Evolutionary conservation across 305 asterid species (phyloP).

Genomic region (Fraxinus platypoda): DNA sequence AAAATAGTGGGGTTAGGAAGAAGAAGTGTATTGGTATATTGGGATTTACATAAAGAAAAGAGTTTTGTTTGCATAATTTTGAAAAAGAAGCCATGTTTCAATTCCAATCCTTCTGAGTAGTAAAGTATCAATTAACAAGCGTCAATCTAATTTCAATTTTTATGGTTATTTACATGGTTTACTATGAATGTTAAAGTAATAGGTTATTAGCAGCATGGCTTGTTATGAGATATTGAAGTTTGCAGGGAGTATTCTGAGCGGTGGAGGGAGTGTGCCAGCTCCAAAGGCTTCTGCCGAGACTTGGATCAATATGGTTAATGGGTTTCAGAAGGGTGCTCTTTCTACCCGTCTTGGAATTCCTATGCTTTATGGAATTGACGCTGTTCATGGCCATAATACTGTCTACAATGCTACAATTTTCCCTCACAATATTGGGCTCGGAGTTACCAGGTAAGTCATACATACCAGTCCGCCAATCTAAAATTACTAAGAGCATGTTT

Average conservation of each 20-base stretch:
- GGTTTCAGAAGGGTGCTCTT: neutral
- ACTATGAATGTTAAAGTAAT: neutral
- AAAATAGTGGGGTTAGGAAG: neutral
- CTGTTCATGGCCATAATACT: neutral
- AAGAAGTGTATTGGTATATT: neutral
- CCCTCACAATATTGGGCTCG: neutral
- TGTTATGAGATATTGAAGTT: neutral
- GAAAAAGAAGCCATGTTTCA: neutral
- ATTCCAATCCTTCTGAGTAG: neutral
- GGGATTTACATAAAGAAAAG: neutral
- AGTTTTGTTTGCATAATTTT: neutral
- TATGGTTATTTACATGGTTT: neutral
- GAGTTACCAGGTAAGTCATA: neutral
- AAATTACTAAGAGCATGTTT: neutral
- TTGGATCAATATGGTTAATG: neutral
- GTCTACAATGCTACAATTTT: neutral
- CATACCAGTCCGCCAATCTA: neutral
- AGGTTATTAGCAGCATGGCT: neutral
- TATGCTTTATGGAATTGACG: neutral
- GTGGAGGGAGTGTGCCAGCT: neutral
- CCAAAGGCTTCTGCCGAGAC: neutral
- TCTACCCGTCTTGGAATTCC: conserved; percentile 1
- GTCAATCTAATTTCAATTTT: neutral
- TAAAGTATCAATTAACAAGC: neutral
- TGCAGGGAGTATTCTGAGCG: neutral